Conservation (phyloP, 192 early-diverging fungal genomes). For the Geranomyces variabilis region DNA sequence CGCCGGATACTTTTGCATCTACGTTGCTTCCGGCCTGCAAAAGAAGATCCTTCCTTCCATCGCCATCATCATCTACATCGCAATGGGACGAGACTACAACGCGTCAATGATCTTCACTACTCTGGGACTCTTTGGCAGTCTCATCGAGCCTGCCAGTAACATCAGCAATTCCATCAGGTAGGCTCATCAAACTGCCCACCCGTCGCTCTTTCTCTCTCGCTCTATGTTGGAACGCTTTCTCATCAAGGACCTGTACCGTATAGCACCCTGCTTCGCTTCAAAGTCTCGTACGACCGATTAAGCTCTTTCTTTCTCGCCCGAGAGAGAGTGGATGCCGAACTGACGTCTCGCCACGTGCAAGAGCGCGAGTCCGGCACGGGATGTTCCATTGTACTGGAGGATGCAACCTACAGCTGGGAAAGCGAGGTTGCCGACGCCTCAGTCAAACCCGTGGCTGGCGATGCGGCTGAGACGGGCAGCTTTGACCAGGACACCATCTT, state of each 20-base stretch:
- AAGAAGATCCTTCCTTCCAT: not conserved
- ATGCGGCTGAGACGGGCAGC: conserved; percentile 38
- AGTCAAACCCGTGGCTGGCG: conserved; percentile 48
- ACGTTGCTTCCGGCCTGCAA: not conserved
- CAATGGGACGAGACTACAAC: conserved; percentile 1
- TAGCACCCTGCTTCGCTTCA: too few species aligned
- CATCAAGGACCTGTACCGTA: too few species aligned
- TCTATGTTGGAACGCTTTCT: too few species aligned
- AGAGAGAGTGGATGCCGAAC: too few species aligned
- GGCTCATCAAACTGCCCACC: too few species aligned
- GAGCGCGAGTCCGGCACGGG: too few species aligned
- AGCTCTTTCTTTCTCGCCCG: not conserved
- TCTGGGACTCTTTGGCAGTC: conserved; percentile 1
- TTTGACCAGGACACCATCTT: too few species aligned
- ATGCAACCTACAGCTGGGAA: not conserved
- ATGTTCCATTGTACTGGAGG: not conserved
- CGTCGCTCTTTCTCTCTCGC: too few species aligned
- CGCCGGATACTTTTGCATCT: too few species aligned
- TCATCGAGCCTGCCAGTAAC: not conserved
- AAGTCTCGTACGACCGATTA: too few species aligned
- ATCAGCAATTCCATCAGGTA: too few species aligned
- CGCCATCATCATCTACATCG: conserved; percentile 8
- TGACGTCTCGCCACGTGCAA: too few species aligned
- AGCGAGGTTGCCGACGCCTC: conserved; percentile 59
- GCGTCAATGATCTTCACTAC: not conserved